phyloP scores from a whole-genome alignment of 108 stramenopile genomes.

The Stephanodiscus triporus region DNA sequence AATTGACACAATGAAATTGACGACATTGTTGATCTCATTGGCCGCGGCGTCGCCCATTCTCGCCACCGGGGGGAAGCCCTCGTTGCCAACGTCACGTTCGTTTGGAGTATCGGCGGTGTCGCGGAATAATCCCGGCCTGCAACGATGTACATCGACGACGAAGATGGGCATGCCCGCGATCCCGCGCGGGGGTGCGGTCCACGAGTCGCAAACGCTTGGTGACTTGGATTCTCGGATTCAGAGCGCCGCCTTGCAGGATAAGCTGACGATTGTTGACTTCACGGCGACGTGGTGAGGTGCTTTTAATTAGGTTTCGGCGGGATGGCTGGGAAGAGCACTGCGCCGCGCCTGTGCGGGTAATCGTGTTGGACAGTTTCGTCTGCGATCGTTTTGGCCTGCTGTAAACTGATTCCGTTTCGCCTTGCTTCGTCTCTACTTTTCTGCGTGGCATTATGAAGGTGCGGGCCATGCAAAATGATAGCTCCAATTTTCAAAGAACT shows the following conservation, averaged over 20 bases:
- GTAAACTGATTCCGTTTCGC: not conserved
- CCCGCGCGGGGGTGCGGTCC: constrained; percentile 79
- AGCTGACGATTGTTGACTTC: constrained; percentile 86
- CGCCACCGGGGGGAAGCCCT: not conserved
- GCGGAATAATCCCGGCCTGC: not conserved
- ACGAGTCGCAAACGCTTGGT: constrained; percentile 59
- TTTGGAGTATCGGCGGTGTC: constrained; percentile 1
- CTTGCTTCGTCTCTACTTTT: constrained; percentile 1
- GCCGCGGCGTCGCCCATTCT: constrained; percentile 14
- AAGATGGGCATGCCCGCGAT: constrained; percentile 22
- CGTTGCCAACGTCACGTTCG: not conserved
- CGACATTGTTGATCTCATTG: constrained; percentile 9
- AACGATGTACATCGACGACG: not conserved
- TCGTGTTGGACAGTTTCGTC: not conserved
- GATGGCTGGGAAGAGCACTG: too few species aligned
- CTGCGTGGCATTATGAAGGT: constrained; percentile 42
- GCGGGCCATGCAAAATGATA: constrained; percentile 89
- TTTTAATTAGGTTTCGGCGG: not conserved
- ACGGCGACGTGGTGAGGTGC: constrained; percentile 65
- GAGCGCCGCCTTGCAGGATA: constrained; percentile 63
- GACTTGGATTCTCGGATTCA: constrained; percentile 71
- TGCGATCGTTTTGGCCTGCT: constrained; percentile 1
- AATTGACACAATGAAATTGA: constrained; percentile 12
- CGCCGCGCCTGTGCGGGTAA: too few species aligned
- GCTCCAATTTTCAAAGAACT: constrained; percentile 80